phyloP scores from a whole-genome alignment of 768 basidiomycete genomes.

The Panaeolus cyanescens region DNA sequence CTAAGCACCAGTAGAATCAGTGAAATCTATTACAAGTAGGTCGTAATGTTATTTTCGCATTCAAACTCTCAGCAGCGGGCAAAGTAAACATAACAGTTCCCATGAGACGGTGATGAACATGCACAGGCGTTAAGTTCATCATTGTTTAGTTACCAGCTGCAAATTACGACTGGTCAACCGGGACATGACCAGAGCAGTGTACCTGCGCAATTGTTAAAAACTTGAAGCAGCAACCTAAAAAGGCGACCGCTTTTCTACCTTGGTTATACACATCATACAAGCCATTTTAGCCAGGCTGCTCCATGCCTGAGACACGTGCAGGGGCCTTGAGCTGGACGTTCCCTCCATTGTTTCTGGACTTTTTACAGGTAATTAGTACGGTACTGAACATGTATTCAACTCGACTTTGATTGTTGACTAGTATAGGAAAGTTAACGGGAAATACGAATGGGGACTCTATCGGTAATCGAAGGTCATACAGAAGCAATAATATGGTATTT shows the following conservation, averaged over 20 bases:
- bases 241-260: neutral
- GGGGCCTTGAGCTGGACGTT: neutral
- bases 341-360: neutral
- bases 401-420: neutral
- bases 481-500: neutral
- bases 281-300: neutral
- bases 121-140: neutral
- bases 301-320: neutral
- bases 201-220: neutral
- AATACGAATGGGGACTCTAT: neutral
- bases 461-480: neutral
- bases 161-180: neutral
- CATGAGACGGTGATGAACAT: neutral
- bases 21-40: neutral
- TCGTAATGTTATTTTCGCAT: neutral
- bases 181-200: neutral
- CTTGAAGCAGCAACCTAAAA: neutral
- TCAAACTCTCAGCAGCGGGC: neutral
- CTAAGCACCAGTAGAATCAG: neutral
- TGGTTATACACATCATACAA: neutral
- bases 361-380: neutral
- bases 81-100: neutral
- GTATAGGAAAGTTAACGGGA: neutral
- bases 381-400: neutral
- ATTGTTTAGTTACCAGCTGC: neutral